Conservation (phyloP, 2,329 filamentous ascomycete genomes). For the Fusarium goolgardi region DNA sequence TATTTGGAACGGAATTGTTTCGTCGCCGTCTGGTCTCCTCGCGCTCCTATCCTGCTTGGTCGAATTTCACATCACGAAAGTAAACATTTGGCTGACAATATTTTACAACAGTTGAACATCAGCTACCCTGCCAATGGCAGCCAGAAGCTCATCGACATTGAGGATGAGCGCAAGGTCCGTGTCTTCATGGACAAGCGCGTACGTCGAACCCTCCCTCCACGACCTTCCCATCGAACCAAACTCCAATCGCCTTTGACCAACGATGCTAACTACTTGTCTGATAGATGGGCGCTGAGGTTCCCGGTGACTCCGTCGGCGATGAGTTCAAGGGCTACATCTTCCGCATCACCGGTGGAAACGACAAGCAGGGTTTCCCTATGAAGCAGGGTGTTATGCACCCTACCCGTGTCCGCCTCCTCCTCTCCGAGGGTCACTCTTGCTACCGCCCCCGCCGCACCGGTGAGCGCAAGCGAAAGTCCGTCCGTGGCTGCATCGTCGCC, state of each 20-base stretch:
- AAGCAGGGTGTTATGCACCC: slow-evolving; percentile 99
- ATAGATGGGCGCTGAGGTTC: slow-evolving; percentile 89
- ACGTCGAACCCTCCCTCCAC: slow-evolving; percentile 56
- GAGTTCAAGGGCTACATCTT: slow-evolving; percentile 99
- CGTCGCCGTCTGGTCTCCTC: neutral
- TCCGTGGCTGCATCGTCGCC: slow-evolving; percentile 98
- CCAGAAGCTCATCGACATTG: slow-evolving; percentile 98
- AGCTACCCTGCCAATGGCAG: slow-evolving; percentile 98
- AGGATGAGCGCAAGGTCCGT: slow-evolving; percentile 99
- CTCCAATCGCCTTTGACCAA: slow-evolving; percentile 11
- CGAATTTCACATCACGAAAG: slow-evolving; percentile 10
- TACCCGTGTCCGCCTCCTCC: slow-evolving; percentile 97
- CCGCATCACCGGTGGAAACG: slow-evolving; percentile 99
- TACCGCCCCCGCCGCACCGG: slow-evolving; percentile 97
- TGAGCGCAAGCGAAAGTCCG: slow-evolving; percentile 99
- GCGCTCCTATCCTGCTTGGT: slow-evolving; percentile 2
- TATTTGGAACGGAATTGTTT: slow-evolving; percentile 2
- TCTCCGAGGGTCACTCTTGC: slow-evolving; percentile 97
- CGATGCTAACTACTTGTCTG: slow-evolving; percentile 51
- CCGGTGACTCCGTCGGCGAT: slow-evolving; percentile 94
- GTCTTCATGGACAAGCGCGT: slow-evolving; percentile 99
- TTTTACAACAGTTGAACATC: slow-evolving; percentile 68
- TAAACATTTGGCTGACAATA: slow-evolving; percentile 50
- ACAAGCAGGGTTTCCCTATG: slow-evolving; percentile 99
- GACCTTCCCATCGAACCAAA: slow-evolving; percentile 27